phyloP scores from a whole-genome alignment of 73 alveolate species.

The Paraurostyla sp. region DNA sequence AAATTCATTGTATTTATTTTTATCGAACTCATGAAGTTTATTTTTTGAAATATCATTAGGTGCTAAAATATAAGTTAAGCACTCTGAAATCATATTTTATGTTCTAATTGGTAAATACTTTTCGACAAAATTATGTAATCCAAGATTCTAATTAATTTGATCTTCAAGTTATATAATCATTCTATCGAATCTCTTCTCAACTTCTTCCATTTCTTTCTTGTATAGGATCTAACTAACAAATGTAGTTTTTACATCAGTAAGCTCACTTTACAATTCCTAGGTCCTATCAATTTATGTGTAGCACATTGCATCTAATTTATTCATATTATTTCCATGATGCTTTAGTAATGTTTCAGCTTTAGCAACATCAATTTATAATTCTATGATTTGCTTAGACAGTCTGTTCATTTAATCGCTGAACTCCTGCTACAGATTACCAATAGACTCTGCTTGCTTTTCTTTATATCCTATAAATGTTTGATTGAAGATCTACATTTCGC shows the following conservation, averaged over 20 bases:
- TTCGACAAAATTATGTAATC: constrained; percentile 53
- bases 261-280: not conserved
- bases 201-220: constrained; percentile 39
- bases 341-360: not conserved
- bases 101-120: constrained; percentile 46
- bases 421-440: not conserved
- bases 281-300: not conserved
- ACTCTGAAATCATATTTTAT: constrained; percentile 38
- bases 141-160: constrained; percentile 16
- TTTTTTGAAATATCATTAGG: not conserved
- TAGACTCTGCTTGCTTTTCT: not conserved
- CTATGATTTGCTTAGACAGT: not conserved
- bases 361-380: not conserved
- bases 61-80: not conserved
- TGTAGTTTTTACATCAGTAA: not conserved
- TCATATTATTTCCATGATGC: not conserved
- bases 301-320: constrained; percentile 31
- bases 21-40: constrained; percentile 27
- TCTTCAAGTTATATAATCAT: not conserved
- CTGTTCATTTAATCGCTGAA: constrained; percentile 3
- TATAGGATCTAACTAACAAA: not conserved
- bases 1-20: not conserved
- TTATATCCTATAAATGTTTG: constrained; percentile 12
- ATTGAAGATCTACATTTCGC: constrained; percentile 13
- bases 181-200: constrained; percentile 29